Conservation (phyloP, 305 asterid genomes). For the Solanum chacoense region DNA sequence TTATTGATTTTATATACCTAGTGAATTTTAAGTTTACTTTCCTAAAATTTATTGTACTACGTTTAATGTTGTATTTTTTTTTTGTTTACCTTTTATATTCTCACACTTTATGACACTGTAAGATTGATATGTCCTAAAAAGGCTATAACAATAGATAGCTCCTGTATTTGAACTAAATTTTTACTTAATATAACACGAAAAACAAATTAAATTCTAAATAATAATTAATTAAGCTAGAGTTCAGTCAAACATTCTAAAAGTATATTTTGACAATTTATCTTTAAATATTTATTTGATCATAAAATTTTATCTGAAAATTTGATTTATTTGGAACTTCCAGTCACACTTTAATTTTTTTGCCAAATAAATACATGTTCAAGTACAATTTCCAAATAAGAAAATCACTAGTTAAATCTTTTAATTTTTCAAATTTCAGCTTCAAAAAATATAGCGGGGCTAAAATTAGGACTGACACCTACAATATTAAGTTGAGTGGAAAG, state of each 20-base stretch:
- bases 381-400: background rate
- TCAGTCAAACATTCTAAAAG: background rate
- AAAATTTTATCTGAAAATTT: background rate
- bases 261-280: background rate
- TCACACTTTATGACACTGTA: background rate
- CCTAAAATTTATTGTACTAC: background rate
- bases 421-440: background rate
- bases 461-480: background rate
- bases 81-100: background rate
- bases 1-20: background rate
- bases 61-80: background rate
- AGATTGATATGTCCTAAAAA: background rate
- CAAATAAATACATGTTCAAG: background rate
- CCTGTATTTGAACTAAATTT: background rate
- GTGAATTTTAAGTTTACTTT: background rate
- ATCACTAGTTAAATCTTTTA: background rate
- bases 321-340: background rate
- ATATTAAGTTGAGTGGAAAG: background rate
- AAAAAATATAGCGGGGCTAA: background rate
- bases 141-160: background rate
- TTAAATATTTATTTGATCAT: background rate
- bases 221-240: background rate
- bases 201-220: background rate
- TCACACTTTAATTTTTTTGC: background rate
- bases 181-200: background rate